Evolutionary conservation across 1,139 yeast species (phyloP), one percentile per base, ranked within the genome.

Genomic region (Lodderomyces theae): DNA sequence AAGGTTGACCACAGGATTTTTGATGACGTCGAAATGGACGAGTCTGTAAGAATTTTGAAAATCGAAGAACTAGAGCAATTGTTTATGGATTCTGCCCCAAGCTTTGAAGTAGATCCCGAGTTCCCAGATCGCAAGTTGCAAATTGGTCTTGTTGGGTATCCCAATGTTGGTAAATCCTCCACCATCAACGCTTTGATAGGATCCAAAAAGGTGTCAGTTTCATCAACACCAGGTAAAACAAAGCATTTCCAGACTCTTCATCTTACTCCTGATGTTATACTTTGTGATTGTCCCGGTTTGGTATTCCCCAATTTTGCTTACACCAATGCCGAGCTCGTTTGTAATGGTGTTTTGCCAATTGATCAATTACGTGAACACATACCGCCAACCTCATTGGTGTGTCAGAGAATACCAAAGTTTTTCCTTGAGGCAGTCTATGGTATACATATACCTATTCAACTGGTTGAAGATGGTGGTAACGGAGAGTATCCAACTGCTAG

Each of bases 201-300:
- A 16, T 82, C 97, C 19, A 94, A 94, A 59, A 90, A 88, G 60
- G 99, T 94, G 10, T 89, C 97, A 1, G 98, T 94, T 30, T 92
- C 98, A 2, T 76, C 98, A 2, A 94, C 98, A 0, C 99, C 99
- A 5, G 99, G 99, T 69, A 94, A 94, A 62, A 94, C 99, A 13
- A 94, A 94, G 63, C 99, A 94, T 73, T 94, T 94, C 74, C 99
- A 94, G 70, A 94, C 99, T 2, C 89, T 94, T 48, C 80, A 82
- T 56, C 75, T 94, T 36, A 81, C 96, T 0, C 86, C 85, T 38
- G 75, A 84, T 35, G 95, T 92, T 7, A 74, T 88, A 51, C 73
- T 94, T 41, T 92, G 98, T 66, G 99, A 94, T 74, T 94, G 99
- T 74, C 99, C 99, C 2, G 99, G 99, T 75, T 74, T 94, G 51